These are phyloP conservation scores for Sugiyamaella neomexicana DNA, from an alignment of 1,139 yeast genomes.

Conservation along the genomic window DNA sequence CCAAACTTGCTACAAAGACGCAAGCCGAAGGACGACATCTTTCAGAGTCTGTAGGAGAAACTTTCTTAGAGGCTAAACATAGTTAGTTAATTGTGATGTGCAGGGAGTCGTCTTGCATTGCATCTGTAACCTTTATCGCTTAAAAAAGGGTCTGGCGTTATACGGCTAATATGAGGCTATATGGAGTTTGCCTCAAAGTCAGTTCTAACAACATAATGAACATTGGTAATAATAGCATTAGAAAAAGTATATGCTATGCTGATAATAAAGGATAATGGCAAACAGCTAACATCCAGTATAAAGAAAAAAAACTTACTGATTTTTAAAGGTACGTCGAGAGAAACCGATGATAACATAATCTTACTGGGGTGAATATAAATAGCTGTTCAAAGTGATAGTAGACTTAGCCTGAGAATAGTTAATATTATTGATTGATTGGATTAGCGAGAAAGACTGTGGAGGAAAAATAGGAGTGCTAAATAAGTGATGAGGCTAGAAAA, in stretches of 20 bases:
- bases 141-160: no score
- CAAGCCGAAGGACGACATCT: conserved; percentile 69
- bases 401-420: not conserved
- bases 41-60: not conserved
- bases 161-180: no score
- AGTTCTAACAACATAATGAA: no score
- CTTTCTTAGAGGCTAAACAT: not conserved
- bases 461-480: not conserved
- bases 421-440: not conserved
- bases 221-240: no score
- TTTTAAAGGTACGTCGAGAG: no score
- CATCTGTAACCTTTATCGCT: not conserved
- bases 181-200: no score
- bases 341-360: no score
- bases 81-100: not conserved
- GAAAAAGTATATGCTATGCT: no score
- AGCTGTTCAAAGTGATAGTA: not conserved
- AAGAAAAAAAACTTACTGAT: not conserved
- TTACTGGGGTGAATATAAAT: not conserved
- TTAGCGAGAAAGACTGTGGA: not conserved
- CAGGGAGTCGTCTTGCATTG: not conserved
- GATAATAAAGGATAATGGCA: no score
- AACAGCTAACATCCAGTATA: no score
- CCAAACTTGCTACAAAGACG: conserved; percentile 78
- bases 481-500: not conserved